Conservation (phyloP, 2,329 filamentous ascomycete species). For the Aspergillus uvarum region DNA sequence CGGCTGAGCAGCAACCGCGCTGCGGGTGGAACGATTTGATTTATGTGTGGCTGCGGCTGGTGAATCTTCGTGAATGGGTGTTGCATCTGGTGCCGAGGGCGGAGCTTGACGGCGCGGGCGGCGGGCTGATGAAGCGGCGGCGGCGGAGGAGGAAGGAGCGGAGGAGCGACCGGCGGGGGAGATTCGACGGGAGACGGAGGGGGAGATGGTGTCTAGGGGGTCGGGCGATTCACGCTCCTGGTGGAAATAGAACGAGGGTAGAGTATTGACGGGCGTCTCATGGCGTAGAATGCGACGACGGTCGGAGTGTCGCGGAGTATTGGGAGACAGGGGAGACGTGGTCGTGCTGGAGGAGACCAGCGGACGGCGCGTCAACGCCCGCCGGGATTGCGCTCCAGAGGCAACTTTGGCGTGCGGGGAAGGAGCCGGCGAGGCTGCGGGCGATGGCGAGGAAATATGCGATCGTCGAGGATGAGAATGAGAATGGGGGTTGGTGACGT, state of each 20-base stretch:
- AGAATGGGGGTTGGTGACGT: slow-evolving; percentile 23
- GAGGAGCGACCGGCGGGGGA: slow-evolving; percentile 12
- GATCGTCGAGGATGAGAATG: slow-evolving; percentile 8
- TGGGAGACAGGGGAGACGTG: background rate
- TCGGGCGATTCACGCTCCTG: slow-evolving; percentile 30
- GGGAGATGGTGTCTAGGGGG: slow-evolving; percentile 27
- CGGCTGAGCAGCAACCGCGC: background rate
- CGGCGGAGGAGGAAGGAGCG: slow-evolving; percentile 1
- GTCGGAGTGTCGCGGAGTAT: slow-evolving; percentile 3
- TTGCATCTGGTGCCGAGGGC: background rate
- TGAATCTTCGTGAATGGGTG: background rate
- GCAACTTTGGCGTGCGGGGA: slow-evolving; percentile 17
- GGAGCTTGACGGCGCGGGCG: slow-evolving; percentile 5
- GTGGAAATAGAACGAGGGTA: slow-evolving; percentile 22
- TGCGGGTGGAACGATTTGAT: background rate
- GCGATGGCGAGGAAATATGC: slow-evolving; percentile 11
- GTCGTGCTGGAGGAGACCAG: slow-evolving; percentile 1
- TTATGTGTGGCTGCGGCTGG: background rate
- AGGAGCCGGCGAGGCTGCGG: slow-evolving; percentile 10
- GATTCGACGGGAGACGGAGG: slow-evolving; percentile 9
- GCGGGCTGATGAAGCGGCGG: slow-evolving; percentile 16
- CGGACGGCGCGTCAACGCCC: slow-evolving; percentile 6
- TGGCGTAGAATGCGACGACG: slow-evolving; percentile 21
- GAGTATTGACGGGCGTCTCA: slow-evolving; percentile 15
- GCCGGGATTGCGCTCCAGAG: slow-evolving; percentile 1